Evolutionary conservation across 441 rosid species (phyloP), one percentile per base, ranked within the genome.

Genomic region (Bocquillonia castaneifolia): DNA sequence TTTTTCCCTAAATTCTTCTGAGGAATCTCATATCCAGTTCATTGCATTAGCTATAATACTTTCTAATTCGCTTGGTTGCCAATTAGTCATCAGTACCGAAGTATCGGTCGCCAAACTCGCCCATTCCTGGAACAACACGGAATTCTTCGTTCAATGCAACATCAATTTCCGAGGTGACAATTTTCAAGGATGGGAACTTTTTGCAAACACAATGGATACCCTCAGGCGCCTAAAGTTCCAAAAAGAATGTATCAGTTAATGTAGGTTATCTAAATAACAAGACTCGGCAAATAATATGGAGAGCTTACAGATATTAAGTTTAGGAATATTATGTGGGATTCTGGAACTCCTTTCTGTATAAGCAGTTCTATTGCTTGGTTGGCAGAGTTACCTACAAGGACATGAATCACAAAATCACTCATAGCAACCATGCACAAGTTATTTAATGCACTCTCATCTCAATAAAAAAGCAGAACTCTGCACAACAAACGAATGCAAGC

Each of bases 71-170:
- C 51, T 23, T 54, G n/a, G 54, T 23, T 51, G n/a, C 29, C 29
- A 18, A 54, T 82, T 78, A 89, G 73, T 91, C 97, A 72, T 91
- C 97, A 4, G 99, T 93, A 40, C 97, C 97, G 32, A 93, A 93
- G 86, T 93, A 93, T 15, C 93, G 95, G 74, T 93, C 99, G 0
- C 99, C 99, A 66, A 89, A 93, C 86, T 93, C 97, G 15, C 96
- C 99, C 83, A 93, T 69, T 20, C 99, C 99, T 0, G 99, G 99
- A 75, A 93, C 84, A 31, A 93, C 99, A 2, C 96, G 92, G 74
- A 79, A 93, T 70, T 93, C 99, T 72, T 91, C 80, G 67, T 93
- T 91, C 74, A 91, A 76, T 18, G 92, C 74, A 68, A 64, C 88
- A 60, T 93, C 97, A 52, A 91, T 93, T 74, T 93, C 99, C 1